phyloP scores from a whole-genome alignment of 2,329 filamentous ascomycete genomes.

The Nemania sp. region DNA sequence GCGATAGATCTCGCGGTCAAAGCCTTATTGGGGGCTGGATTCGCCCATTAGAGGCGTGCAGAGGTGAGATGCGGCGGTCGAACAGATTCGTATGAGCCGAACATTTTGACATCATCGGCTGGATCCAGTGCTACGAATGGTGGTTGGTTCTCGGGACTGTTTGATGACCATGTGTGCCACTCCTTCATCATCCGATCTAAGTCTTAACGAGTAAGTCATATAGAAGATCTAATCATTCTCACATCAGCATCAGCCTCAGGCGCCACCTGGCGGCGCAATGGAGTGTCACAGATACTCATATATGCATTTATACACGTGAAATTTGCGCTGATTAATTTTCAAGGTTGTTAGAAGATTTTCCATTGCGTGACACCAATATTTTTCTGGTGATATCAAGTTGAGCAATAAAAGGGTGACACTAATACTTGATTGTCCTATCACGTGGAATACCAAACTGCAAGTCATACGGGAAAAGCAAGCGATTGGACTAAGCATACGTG shows the following conservation, averaged over 20 bases:
- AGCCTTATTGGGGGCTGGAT: constrained; percentile 1
- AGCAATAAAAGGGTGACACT: constrained; percentile 5
- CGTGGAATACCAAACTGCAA: constrained; percentile 21
- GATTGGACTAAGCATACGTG: too few species aligned
- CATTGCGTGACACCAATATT: constrained; percentile 1
- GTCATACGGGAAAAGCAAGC: constrained; percentile 9
- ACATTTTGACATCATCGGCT: too few species aligned
- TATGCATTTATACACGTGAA: constrained; percentile 14
- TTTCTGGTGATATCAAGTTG: constrained; percentile 11
- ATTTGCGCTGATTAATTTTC: too few species aligned
- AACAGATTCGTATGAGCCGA: background rate
- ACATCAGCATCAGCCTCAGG: constrained; percentile 22
- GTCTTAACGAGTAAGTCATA: constrained; percentile 9
- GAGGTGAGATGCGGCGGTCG: background rate
- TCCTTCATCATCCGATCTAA: constrained; percentile 26
- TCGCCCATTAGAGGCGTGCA: background rate
- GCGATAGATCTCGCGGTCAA: background rate
- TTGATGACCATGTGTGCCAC: constrained; percentile 24
- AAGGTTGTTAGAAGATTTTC: too few species aligned
- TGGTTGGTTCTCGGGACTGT: constrained; percentile 16
- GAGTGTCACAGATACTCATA: constrained; percentile 6
- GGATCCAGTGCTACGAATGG: too few species aligned
- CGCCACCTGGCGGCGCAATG: background rate
- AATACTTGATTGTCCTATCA: constrained; percentile 17
- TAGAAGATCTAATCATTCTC: constrained; percentile 21